Percentiles rank a stretch among this genome's conserved stretches.
Evolutionary conservation across 306 rosid species (phyloP).

Genomic region (Datisca glomerata): DNA sequence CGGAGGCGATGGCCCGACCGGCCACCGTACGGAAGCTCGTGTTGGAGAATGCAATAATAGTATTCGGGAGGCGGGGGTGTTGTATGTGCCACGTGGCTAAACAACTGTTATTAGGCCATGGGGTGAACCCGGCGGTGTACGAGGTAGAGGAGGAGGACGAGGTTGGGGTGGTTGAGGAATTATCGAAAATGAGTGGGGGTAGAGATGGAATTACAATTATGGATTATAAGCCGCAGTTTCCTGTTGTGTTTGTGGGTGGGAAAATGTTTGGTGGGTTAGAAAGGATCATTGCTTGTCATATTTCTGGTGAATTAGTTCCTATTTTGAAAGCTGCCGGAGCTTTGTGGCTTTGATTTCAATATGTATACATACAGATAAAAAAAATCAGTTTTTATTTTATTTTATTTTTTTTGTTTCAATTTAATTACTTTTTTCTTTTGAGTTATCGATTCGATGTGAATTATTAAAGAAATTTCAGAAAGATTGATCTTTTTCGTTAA

Average conservation of each 20-base stretch:
- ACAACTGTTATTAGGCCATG: slow-evolving; percentile 62
- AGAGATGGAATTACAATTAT: not conserved
- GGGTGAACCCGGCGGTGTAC: slow-evolving; percentile 62
- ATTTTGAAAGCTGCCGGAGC: slow-evolving; percentile 83
- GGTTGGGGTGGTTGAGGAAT: slow-evolving; percentile 20
- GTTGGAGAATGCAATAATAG: slow-evolving; percentile 58
- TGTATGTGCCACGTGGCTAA: slow-evolving; percentile 85
- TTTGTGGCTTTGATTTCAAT: slow-evolving; percentile 59
- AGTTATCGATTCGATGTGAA: too few species aligned
- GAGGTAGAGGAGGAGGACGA: slow-evolving; percentile 56
- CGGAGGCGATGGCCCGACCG: not conserved
- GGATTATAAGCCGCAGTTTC: slow-evolving; percentile 35
- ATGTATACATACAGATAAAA: not conserved
- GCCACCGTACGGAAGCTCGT: slow-evolving; percentile 19
- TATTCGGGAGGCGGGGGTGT: slow-evolving; percentile 63
- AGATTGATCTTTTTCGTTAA: too few species aligned
- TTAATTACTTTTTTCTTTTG: too few species aligned
- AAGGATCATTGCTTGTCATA: slow-evolving; percentile 74
- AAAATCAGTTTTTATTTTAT: slow-evolving; percentile 1
- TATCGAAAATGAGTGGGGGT: slow-evolving; percentile 4
- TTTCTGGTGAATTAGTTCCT: slow-evolving; percentile 84
- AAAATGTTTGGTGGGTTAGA: slow-evolving; percentile 88
- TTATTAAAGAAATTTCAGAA: too few species aligned
- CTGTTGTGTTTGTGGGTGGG: slow-evolving; percentile 83
- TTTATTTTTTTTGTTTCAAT: too few species aligned